These are phyloP conservation scores for Erodium texanum DNA, from an alignment of 441 rosid species.

Conservation along the genomic window DNA sequence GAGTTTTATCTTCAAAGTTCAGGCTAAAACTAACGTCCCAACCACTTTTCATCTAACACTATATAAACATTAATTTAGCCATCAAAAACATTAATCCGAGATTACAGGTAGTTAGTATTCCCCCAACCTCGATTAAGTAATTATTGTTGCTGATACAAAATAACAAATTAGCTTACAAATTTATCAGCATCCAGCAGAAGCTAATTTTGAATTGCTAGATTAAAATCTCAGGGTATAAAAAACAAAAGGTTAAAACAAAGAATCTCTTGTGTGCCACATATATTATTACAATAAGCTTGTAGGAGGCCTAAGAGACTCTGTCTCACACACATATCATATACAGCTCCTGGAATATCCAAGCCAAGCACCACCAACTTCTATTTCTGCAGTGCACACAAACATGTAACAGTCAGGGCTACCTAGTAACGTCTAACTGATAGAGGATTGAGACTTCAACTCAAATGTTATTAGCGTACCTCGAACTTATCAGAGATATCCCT, in stretches of 20 bases:
- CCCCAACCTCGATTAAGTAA: too few relatives aligned
- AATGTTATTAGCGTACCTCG: conserved; percentile 30
- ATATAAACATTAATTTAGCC: too few relatives aligned
- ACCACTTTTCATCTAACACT: too few relatives aligned
- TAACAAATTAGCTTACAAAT: too few relatives aligned
- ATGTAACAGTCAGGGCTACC: conserved; percentile 1
- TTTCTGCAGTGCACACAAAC: neutral
- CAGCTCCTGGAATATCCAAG: neutral
- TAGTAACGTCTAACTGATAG: neutral
- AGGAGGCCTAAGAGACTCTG: neutral
- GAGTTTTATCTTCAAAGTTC: too few relatives aligned
- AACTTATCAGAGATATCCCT: conserved; percentile 53
- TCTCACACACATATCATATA: neutral
- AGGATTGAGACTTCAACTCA: neutral
- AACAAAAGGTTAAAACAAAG: neutral
- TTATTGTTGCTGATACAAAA: too few relatives aligned
- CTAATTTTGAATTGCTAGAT: too few relatives aligned
- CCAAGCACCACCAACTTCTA: neutral
- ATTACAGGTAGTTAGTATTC: too few relatives aligned
- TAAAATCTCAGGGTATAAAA: too few relatives aligned
- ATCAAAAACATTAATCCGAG: too few relatives aligned
- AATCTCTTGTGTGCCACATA: neutral
- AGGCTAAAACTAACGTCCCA: too few relatives aligned
- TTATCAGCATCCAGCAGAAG: too few relatives aligned
- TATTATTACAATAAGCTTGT: neutral